Percentiles rank a stretch among this genome's conserved stretches.
These are phyloP conservation scores for Mucor irregularis DNA, from an alignment of 371 early-diverging fungal species.

Conservation along the genomic window DNA sequence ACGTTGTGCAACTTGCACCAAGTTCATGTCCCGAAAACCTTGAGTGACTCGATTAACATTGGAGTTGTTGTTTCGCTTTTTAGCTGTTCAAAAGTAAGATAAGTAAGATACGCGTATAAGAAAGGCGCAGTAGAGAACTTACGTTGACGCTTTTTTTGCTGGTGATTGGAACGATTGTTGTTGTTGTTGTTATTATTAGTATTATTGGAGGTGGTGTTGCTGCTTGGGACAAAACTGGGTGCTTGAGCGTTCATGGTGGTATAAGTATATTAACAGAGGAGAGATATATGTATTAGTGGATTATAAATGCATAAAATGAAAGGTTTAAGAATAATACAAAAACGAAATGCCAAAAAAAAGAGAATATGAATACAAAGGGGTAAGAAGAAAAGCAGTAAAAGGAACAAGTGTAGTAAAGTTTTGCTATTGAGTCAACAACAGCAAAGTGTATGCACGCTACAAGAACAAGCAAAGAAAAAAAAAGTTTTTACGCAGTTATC, in stretches of 20 bases:
- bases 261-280: no score
- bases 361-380: no score
- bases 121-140: background rate
- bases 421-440: no score
- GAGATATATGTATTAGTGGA: no score
- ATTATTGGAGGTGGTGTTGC: background rate
- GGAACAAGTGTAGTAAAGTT: no score
- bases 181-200: slow-evolving; percentile 4
- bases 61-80: background rate
- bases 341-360: no score
- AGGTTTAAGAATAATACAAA: no score
- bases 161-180: background rate
- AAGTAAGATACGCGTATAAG: background rate
- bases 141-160: slow-evolving; percentile 4
- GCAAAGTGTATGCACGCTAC: no score
- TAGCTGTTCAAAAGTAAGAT: background rate
- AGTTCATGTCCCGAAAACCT: background rate
- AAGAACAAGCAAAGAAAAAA: no score
- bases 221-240: slow-evolving; percentile 24
- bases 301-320: no score
- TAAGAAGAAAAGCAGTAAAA: no score
- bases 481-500: no score
- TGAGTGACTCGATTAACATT: slow-evolving; percentile 1
- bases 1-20: slow-evolving; percentile 5
- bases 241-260: slow-evolving; percentile 27